Base-by-base conservation (phyloP, 2,329 filamentous ascomycete species). In the Arthrobotrys sphaeroides region DNA sequence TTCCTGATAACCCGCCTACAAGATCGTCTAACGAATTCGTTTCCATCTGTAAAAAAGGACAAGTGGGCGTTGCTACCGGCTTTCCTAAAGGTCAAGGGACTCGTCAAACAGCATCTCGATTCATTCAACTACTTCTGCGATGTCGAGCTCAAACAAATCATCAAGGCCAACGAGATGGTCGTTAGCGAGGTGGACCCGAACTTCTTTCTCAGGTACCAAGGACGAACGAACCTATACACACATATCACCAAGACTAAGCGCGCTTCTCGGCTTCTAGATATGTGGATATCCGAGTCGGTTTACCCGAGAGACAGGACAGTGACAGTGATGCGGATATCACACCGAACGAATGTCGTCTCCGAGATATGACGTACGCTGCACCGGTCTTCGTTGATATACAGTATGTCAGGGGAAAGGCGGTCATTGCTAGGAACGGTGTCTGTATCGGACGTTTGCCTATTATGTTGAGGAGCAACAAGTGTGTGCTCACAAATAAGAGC, bases 81-180 rank as follows among this genome's bases (percentile, higher is more conserved):
- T n/a, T 99, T 99, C 83, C 85, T 99, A 73, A 97, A 97, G 83
- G 94, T 97, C 80, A 99, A 99, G 84, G 94, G 94, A 69, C 86
- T 97, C 69, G 94, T 97, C 62, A 97, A 97, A 83, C 94, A 98
- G 85, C 94, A 97, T 83, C 94, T 97, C 81, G 96, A 99, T 84
- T 98, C 95, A 22, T 99, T 96, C 86, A 97, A 99, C 84, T 97
- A 95, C 84, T 98, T 99, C 80, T 91, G 97, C 78, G 93, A 99
- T 79, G 91, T 96, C 68, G 94, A 98, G 82, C 90, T 99, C 82
- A 97, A 97, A 84, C 94, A 97, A 80, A 99, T 99, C 79, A 91
- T 99, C 78, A 90, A 92, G 81, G 92, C 94, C 60, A 98, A 97
- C 82, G 90, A 91, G 55, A 90, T 89, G 42, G 91, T 99, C 77